phyloP scores from a whole-genome alignment of 2,329 filamentous ascomycete genomes.

The Claviceps africana region DNA sequence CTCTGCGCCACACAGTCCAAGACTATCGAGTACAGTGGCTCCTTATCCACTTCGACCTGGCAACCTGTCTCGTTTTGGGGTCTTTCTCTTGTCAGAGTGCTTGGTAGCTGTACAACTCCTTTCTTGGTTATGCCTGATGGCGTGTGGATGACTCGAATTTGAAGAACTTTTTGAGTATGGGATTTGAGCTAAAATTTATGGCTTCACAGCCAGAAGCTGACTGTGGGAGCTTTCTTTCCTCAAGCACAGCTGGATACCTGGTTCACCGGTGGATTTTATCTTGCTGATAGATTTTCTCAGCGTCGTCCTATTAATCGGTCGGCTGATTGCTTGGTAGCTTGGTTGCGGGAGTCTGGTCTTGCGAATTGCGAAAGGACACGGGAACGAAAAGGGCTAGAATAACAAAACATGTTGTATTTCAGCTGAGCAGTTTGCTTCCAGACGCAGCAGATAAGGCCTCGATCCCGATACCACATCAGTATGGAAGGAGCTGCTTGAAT shows the following conservation, averaged over 20 bases:
- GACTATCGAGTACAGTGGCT: not conserved
- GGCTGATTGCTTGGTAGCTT: too few relatives aligned
- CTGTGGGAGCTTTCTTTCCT: not conserved
- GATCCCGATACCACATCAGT: not conserved
- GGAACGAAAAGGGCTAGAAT: not conserved
- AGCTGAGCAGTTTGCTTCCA: not conserved
- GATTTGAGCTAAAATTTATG: not conserved
- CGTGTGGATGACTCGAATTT: not conserved
- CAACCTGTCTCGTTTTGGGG: not conserved
- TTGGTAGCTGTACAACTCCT: slow-evolving; percentile 4
- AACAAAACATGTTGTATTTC: not conserved
- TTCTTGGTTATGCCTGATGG: slow-evolving; percentile 4
- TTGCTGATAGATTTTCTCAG: slow-evolving; percentile 45
- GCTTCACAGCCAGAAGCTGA: not conserved
- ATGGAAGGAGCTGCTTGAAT: not conserved
- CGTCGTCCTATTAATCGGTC: not conserved
- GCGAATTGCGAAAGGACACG: not conserved
- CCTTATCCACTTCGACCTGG: not conserved
- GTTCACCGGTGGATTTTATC: slow-evolving; percentile 54
- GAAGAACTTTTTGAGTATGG: not conserved
- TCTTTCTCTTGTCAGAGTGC: not conserved
- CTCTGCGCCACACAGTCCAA: not conserved
- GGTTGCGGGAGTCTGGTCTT: not conserved
- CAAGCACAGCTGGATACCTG: not conserved
- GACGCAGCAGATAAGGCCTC: not conserved